phyloP scores from a whole-genome alignment of 805 yeast genomes.

The Candida succiphila region DNA sequence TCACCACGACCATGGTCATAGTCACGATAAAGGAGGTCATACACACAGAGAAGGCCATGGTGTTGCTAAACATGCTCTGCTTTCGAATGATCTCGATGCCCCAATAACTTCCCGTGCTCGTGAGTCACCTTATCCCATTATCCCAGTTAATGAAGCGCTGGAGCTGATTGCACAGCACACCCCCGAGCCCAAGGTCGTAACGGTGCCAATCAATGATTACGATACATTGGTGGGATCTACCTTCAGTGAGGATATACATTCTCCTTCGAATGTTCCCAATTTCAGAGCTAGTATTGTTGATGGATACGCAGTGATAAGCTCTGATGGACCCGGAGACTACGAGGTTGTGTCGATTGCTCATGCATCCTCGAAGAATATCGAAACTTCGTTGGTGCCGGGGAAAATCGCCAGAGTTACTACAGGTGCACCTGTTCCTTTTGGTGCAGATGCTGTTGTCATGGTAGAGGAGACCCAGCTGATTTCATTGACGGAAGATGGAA shows the following conservation, averaged over 20 bases:
- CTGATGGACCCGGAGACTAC: slow-evolving; percentile 35
- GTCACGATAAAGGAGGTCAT: slow-evolving; percentile 6
- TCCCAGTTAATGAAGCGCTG: slow-evolving; percentile 31
- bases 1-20: slow-evolving; percentile 4
- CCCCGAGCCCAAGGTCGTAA: slow-evolving; percentile 17
- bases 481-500: slow-evolving; percentile 23
- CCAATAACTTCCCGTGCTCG: slow-evolving; percentile 34
- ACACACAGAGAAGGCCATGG: slow-evolving; percentile 14
- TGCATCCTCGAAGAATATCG: slow-evolving; percentile 23
- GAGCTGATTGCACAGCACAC: slow-evolving; percentile 22
- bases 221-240: slow-evolving; percentile 25
- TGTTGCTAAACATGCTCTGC: slow-evolving; percentile 26
- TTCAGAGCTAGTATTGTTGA: slow-evolving; percentile 48
- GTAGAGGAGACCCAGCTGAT: slow-evolving; percentile 40
- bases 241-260: slow-evolving; percentile 29
- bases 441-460: slow-evolving; percentile 42
- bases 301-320: slow-evolving; percentile 39
- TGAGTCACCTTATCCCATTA: slow-evolving; percentile 38
- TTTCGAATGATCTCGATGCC: slow-evolving; percentile 22
- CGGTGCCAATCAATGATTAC: slow-evolving; percentile 18
- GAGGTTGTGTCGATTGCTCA: slow-evolving; percentile 31
- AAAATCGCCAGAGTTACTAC: slow-evolving; percentile 39
- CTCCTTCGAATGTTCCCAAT: slow-evolving; percentile 32
- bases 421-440: slow-evolving; percentile 48
- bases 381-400: slow-evolving; percentile 15